Conservation (phyloP, 148 eudicot species). For the Mesembryanthemum crystallinum region DNA sequence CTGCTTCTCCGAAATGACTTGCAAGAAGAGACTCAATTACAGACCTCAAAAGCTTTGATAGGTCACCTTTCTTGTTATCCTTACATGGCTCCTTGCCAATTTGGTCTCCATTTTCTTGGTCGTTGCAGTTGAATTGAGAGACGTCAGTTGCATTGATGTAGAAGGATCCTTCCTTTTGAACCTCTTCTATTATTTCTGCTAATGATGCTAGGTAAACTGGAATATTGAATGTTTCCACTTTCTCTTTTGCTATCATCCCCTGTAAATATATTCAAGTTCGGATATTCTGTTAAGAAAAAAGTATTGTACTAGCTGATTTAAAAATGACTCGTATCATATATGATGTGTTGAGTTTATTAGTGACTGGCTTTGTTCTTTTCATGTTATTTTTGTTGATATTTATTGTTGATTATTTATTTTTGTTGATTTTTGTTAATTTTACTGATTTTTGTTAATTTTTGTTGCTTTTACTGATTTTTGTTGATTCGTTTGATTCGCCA, state of each 20-base stretch:
- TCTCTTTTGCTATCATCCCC: constrained; percentile 5
- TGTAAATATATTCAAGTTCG: neutral
- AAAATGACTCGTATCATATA: too few relatives aligned
- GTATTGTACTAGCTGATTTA: too few relatives aligned
- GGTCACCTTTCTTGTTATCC: neutral
- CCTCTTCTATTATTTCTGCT: neutral
- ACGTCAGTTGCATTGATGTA: neutral
- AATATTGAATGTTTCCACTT: constrained; percentile 1
- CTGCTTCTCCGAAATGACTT: neutral
- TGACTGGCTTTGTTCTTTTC: too few relatives aligned
- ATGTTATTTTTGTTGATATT: too few relatives aligned
- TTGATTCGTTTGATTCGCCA: too few relatives aligned
- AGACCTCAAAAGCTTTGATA: neutral
- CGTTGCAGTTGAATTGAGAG: neutral
- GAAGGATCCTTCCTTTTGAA: constrained; percentile 6
- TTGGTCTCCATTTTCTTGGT: neutral
- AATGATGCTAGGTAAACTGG: neutral
- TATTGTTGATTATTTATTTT: too few relatives aligned
- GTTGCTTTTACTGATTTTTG: too few relatives aligned
- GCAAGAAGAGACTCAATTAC: neutral
- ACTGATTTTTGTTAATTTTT: too few relatives aligned
- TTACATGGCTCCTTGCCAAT: neutral
- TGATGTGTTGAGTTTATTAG: too few relatives aligned
- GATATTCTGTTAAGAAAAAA: too few relatives aligned
- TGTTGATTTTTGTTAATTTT: too few relatives aligned